Evolutionary conservation across 108 stramenopile species (phyloP).

Genomic region (Pseudonitzschia multiseries): DNA sequence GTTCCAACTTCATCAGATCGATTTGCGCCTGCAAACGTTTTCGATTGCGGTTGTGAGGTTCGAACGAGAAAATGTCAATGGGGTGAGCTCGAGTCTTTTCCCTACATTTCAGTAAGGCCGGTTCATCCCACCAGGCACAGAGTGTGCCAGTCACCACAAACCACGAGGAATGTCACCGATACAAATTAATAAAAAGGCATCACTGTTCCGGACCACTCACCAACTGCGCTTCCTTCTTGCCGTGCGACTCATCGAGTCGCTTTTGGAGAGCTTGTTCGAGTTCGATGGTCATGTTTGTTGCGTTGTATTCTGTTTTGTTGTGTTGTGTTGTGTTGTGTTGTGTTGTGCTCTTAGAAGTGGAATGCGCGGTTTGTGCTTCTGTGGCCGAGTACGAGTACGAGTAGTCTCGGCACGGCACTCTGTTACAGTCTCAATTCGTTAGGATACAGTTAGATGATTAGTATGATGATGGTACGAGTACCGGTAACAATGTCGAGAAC

Average conservation of each 20-base stretch:
- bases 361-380: too few relatives aligned
- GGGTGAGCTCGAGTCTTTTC: background rate
- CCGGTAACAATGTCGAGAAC: too few relatives aligned
- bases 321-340: background rate
- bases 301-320: too few relatives aligned
- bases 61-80: background rate
- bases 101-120: background rate
- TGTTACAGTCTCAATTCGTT: too few relatives aligned
- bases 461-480: too few relatives aligned
- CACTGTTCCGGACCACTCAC: conserved; percentile 12
- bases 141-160: too few relatives aligned
- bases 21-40: conserved; percentile 24
- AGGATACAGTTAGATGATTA: too few relatives aligned
- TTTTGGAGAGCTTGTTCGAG: conserved; percentile 17
- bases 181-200: too few relatives aligned
- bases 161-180: background rate
- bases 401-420: too few relatives aligned
- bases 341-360: too few relatives aligned
- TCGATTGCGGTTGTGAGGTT: background rate
- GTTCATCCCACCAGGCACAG: background rate
- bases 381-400: too few relatives aligned
- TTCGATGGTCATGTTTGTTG: conserved; percentile 13
- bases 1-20: conserved; percentile 17
- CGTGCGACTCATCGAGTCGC: conserved; percentile 31
- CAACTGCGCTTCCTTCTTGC: conserved; percentile 6